Base-by-base conservation (phyloP, 768 basidiomycete genomes). In the Pleurotus cornucopiae region DNA sequence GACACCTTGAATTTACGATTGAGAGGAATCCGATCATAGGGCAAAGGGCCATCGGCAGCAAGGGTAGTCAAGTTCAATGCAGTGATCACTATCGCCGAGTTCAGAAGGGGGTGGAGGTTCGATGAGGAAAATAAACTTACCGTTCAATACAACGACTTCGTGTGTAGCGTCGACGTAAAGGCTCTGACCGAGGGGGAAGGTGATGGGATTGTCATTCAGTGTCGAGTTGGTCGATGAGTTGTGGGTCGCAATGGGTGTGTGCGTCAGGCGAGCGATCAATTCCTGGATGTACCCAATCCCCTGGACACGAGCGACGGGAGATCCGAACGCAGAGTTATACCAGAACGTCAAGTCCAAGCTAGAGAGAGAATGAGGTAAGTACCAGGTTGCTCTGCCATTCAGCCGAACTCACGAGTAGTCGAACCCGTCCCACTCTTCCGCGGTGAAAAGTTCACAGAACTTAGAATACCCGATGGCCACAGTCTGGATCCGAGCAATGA, bases 351-450 rank as follows among this genome's bases (percentile, higher is more conserved):
- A 51, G 43, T 26, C 37, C 5, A 45, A 20, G 38, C 41, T 40
- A 58, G 45, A 39, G 54, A 34, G 30, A 47, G 7, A 16, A 46
- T 7, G 23, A 20, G 4, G n/a, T 6, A 1, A 16, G 5, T 39
- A 7, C 18, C 11, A 9, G 1, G 30, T 34, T 34, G 30, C 11
- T 34, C 30, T 34, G 11, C 30, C 30, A 9, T 11, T 11, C 26
- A 49, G 48, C 53, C 18, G 12, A 41, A 73, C 87, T 55, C 61
- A 91, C 83, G 88, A 78, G 59, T 97, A 96, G 67, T 91, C 82
- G 67, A 94, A 96, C 0, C 92, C 92, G 66, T 90, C 86, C 94
- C 94, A 98, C 69, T 97, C 94, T 44, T 91, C 85, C 63, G 88
- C 80, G 0, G 91, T 93, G 70, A 98, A 98, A 2, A 97, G 74